phyloP scores from a whole-genome alignment of 345 rosid genomes.

The Brassica cretica region DNA sequence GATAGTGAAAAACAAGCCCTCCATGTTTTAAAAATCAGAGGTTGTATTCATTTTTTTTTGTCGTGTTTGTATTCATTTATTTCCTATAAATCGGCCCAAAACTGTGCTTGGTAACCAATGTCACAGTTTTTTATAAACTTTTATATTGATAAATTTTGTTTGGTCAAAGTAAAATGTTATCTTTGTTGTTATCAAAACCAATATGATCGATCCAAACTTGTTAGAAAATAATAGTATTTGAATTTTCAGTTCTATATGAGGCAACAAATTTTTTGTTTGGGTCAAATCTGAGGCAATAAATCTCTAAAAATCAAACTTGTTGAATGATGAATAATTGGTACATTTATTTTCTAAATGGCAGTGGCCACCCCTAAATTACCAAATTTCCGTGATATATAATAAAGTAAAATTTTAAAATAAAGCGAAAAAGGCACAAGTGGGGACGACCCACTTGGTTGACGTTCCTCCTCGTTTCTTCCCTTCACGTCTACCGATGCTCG shows the following conservation, averaged over 20 bases:
- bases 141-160: background rate
- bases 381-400: slow-evolving; percentile 5
- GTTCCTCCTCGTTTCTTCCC: slow-evolving; percentile 22
- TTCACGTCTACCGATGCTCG: slow-evolving; percentile 27
- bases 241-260: background rate
- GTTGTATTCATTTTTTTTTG: background rate
- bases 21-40: background rate
- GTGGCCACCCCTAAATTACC: background rate
- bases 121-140: no score
- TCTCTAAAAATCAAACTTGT: background rate
- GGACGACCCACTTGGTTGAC: slow-evolving; percentile 23
- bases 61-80: background rate
- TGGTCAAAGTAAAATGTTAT: background rate
- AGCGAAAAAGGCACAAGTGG: background rate
- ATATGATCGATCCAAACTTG: background rate
- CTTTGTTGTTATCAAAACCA: background rate
- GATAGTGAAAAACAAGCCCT: background rate
- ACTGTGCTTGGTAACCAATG: no score
- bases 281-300: background rate
- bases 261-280: background rate
- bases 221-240: background rate
- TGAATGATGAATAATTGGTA: background rate
- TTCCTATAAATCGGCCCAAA: no score
- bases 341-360: background rate
- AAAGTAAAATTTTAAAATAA: background rate